phyloP scores from a whole-genome alignment of 2,329 filamentous ascomycete species.

The Daldinia eschscholtzii region DNA sequence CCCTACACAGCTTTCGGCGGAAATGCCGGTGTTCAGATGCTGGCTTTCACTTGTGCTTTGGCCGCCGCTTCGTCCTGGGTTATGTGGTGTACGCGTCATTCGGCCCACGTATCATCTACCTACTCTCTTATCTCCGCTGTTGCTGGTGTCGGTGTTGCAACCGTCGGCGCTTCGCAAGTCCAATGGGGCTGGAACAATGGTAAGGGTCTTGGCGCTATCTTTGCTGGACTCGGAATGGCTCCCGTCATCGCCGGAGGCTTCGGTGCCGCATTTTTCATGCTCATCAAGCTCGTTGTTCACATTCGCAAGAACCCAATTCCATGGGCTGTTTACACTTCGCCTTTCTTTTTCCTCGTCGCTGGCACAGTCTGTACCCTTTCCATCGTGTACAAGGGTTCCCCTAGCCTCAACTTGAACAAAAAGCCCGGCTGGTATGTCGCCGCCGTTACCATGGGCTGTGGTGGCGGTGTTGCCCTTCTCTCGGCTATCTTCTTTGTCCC shows the following conservation, averaged over 20 bases:
- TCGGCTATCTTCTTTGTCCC: slow-evolving; percentile 80
- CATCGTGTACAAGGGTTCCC: slow-evolving; percentile 85
- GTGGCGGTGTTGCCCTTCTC: slow-evolving; percentile 69
- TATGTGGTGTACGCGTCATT: slow-evolving; percentile 83
- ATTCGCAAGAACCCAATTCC: slow-evolving; percentile 77
- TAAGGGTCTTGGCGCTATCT: slow-evolving; percentile 78
- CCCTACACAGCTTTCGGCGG: slow-evolving; percentile 68
- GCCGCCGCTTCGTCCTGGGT: slow-evolving; percentile 78
- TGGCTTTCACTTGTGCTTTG: slow-evolving; percentile 74
- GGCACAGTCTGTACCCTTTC: slow-evolving; percentile 80
- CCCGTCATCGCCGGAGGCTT: slow-evolving; percentile 75
- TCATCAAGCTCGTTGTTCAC: slow-evolving; percentile 79
- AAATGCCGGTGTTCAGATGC: slow-evolving; percentile 75
- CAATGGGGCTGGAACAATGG: slow-evolving; percentile 78
- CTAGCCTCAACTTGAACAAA: slow-evolving; percentile 72
- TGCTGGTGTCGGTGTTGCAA: slow-evolving; percentile 76
- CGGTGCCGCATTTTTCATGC: slow-evolving; percentile 75
- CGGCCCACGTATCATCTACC: slow-evolving; percentile 78
- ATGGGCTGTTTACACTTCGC: slow-evolving; percentile 80
- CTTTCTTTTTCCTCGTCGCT: slow-evolving; percentile 82
- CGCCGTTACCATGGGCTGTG: slow-evolving; percentile 73
- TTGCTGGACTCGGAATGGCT: slow-evolving; percentile 78
- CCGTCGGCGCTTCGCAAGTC: slow-evolving; percentile 70
- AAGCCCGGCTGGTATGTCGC: slow-evolving; percentile 77
- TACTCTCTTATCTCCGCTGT: slow-evolving; percentile 78